Percentiles rank a stretch among this genome's conserved stretches.
phyloP scores from a whole-genome alignment of 768 basidiomycete genomes.

The Phanerodontia chrysosporium region DNA sequence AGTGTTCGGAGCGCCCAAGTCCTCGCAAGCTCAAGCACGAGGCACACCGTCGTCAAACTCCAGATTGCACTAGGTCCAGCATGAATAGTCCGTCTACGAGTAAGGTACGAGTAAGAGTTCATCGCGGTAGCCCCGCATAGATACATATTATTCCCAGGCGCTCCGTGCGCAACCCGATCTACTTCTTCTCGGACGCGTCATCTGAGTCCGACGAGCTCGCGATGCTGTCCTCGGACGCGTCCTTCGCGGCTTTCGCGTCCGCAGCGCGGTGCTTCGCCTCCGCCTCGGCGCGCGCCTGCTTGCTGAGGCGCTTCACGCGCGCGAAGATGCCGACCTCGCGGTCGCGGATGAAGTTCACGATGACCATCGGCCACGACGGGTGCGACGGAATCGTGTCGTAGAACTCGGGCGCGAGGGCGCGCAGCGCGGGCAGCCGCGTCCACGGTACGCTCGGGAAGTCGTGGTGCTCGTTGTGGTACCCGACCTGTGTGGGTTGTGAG shows the following conservation, averaged over 20 bases:
- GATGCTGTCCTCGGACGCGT: constrained; percentile 2
- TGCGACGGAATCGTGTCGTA: constrained; percentile 88
- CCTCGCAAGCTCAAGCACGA: no score
- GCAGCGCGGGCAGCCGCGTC: constrained; percentile 86
- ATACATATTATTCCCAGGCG: not conserved
- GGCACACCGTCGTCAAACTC: no score
- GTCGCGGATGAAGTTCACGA: constrained; percentile 90
- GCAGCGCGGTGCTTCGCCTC: constrained; percentile 1
- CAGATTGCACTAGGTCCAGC: not conserved
- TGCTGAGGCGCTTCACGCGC: constrained; percentile 70
- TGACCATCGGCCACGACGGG: constrained; percentile 92
- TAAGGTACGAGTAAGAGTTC: not conserved
- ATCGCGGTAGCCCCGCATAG: not conserved
- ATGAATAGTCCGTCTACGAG: not conserved
- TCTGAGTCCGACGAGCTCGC: not conserved
- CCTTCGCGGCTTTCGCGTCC: not conserved
- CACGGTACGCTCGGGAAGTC: constrained; percentile 97
- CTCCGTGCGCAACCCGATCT: no score
- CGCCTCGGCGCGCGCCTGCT: constrained; percentile 21
- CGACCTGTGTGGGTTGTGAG: constrained; percentile 53
- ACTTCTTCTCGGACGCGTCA: not conserved
- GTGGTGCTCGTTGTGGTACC: constrained; percentile 99
- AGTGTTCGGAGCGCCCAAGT: not conserved
- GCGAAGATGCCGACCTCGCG: constrained; percentile 85
- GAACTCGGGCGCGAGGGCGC: constrained; percentile 82